These are phyloP conservation scores for Salix viminalis DNA, from an alignment of 345 rosid genomes.

Conservation along the genomic window DNA sequence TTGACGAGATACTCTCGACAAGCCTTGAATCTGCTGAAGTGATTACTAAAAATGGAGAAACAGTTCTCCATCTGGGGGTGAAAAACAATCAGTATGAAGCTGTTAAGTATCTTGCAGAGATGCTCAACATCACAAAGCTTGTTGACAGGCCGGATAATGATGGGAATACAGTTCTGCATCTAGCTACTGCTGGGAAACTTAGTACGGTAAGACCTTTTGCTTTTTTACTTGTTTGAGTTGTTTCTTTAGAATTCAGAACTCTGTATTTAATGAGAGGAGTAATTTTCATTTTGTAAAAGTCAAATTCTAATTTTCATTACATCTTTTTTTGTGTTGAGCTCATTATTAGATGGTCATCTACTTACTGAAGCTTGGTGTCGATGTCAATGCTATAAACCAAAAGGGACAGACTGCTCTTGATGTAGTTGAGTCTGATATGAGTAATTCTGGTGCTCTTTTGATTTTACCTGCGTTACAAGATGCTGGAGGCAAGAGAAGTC, in stretches of 20 bases:
- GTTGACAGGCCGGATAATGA: constrained; percentile 32
- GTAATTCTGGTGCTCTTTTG: constrained; percentile 34
- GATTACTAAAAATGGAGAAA: constrained; percentile 38
- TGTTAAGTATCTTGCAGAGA: constrained; percentile 36
- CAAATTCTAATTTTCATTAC: no score
- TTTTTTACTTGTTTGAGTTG: no score
- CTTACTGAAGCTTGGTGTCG: constrained; percentile 32
- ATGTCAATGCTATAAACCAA: constrained; percentile 42
- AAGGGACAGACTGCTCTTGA: constrained; percentile 43
- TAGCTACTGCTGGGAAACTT: constrained; percentile 46
- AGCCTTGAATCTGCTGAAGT: constrained; percentile 30
- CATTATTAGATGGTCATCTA: constrained; percentile 31
- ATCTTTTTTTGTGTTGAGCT: not conserved
- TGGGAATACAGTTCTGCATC: constrained; percentile 52
- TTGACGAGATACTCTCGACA: constrained; percentile 37
- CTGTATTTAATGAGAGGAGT: no score
- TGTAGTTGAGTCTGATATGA: constrained; percentile 34
- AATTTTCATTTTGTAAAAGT: no score
- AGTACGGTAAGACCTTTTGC: constrained; percentile 24
- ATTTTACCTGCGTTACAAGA: constrained; percentile 39
- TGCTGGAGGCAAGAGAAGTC: constrained; percentile 39
- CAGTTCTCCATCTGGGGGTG: constrained; percentile 48
- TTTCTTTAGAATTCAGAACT: no score
- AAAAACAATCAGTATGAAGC: constrained; percentile 43
- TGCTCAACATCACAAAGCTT: constrained; percentile 24